A percentile compares a stretch with the other conserved stretches of the same genome.
These are phyloP conservation scores for Incumbomyces lentus DNA, from an alignment of 2,329 filamentous ascomycete genomes.

Conservation along the genomic window DNA sequence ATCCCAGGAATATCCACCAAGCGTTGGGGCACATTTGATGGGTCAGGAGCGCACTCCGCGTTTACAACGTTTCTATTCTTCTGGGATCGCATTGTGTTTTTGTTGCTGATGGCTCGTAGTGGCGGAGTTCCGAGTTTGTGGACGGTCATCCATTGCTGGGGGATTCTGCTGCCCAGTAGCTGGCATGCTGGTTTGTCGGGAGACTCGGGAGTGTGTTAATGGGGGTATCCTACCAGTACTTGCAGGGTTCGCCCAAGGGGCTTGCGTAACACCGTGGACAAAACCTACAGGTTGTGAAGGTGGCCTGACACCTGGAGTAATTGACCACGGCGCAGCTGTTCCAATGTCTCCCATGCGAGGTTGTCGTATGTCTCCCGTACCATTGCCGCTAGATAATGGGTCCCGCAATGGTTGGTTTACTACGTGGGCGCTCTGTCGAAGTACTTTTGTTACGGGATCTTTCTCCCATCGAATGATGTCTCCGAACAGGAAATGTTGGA, in stretches of 20 bases:
- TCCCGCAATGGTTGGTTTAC: slow-evolving; percentile 42
- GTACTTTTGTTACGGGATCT: slow-evolving; percentile 49
- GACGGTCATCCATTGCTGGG: neutral
- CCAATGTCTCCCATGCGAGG: neutral
- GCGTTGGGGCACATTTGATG: no score
- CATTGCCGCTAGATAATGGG: slow-evolving; percentile 10
- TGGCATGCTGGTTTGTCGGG: neutral
- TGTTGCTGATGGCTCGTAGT: neutral
- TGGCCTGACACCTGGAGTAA: slow-evolving; percentile 7
- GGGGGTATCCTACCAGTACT: neutral
- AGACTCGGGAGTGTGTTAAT: neutral
- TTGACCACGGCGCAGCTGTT: slow-evolving; percentile 22
- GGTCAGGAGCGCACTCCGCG: no score
- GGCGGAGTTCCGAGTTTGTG: neutral
- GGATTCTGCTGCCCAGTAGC: neutral
- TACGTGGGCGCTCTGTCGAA: slow-evolving; percentile 46
- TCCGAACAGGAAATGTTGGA: slow-evolving; percentile 89
- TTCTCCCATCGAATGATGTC: slow-evolving; percentile 67
- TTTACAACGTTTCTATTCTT: neutral
- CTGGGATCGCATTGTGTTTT: neutral
- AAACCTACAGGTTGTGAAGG: slow-evolving; percentile 15
- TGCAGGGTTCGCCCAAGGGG: slow-evolving; percentile 18
- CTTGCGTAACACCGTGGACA: slow-evolving; percentile 21
- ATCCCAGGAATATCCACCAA: no score
- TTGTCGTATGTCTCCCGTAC: slow-evolving; percentile 10